These are phyloP conservation scores for Lactifluus pinguis DNA, from an alignment of 768 basidiomycete species.

Conservation along the genomic window DNA sequence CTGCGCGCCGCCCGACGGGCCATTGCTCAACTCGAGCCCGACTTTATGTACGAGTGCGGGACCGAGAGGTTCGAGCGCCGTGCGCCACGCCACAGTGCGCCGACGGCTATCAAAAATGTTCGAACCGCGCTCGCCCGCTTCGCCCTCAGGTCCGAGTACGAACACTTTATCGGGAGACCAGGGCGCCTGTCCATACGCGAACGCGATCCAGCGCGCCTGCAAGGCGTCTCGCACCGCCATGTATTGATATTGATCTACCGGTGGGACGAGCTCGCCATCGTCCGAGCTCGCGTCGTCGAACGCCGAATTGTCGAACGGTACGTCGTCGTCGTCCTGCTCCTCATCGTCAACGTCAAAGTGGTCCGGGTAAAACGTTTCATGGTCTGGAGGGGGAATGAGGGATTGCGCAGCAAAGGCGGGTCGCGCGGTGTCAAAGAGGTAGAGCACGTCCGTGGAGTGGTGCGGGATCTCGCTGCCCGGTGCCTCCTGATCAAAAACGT, in stretches of 20 bases:
- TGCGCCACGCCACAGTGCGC: slow-evolving; percentile 50
- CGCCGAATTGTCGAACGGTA: slow-evolving; percentile 27
- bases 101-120: slow-evolving; percentile 60
- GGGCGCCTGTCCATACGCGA: slow-evolving; percentile 64
- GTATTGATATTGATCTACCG: slow-evolving; percentile 62
- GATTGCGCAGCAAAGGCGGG: slow-evolving; percentile 28
- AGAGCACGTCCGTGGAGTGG: slow-evolving; percentile 64
- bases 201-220: slow-evolving; percentile 66
- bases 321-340: slow-evolving; percentile 27
- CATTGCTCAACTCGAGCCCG: slow-evolving; percentile 64
- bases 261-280: slow-evolving; percentile 42
- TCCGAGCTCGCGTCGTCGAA: slow-evolving; percentile 21
- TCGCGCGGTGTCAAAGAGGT: slow-evolving; percentile 69
- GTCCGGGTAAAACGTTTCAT: slow-evolving; percentile 26
- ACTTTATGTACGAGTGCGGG: slow-evolving; percentile 60
- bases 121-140: slow-evolving; percentile 61
- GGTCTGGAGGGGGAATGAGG: slow-evolving; percentile 21
- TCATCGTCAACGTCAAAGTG: slow-evolving; percentile 22
- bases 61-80: slow-evolving; percentile 60
- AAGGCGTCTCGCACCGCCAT: slow-evolving; percentile 58
- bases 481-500: slow-evolving; percentile 76
- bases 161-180: slow-evolving; percentile 64
- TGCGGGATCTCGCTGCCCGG: slow-evolving; percentile 56
- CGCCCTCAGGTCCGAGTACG: slow-evolving; percentile 78
- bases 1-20: slow-evolving; percentile 35